Conservation (phyloP, 306 rosid genomes). For the Delonix regia region DNA sequence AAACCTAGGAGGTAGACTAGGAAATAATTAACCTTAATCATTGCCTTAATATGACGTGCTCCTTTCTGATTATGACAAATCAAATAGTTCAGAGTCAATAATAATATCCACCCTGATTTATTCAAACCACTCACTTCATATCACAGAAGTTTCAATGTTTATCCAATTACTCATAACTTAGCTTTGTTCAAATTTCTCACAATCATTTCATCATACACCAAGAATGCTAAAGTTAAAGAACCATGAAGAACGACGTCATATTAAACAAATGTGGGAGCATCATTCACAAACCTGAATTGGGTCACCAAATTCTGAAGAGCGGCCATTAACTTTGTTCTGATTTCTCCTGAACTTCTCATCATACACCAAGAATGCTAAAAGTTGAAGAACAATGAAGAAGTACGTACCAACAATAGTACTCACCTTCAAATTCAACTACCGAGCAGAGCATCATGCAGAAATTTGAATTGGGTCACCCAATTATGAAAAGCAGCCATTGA, state of each 20-base stretch:
- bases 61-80: constrained; percentile 44
- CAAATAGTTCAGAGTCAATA: constrained; percentile 26
- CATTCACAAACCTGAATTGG: not conserved
- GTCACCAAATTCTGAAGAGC: not conserved
- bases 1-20: constrained; percentile 40
- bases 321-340: constrained; percentile 3
- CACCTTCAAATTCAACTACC: constrained; percentile 34
- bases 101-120: constrained; percentile 31
- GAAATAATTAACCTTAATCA: constrained; percentile 30
- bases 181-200: constrained; percentile 6
- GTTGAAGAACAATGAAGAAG: not conserved
- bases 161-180: constrained; percentile 17
- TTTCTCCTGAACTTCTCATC: constrained; percentile 3
- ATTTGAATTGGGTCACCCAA: constrained; percentile 14
- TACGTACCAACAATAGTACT: not conserved
- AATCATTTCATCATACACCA: constrained; percentile 8
- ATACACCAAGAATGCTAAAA: constrained; percentile 23
- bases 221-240: constrained; percentile 28
- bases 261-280: constrained; percentile 18
- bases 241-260: not conserved
- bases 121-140: constrained; percentile 38
- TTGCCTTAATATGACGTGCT: constrained; percentile 29
- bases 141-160: constrained; percentile 24
- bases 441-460: constrained; percentile 9
- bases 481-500: constrained; percentile 13